Base-by-base conservation (phyloP, 2,329 filamentous ascomycete genomes). In the Diaporthe capsici region DNA sequence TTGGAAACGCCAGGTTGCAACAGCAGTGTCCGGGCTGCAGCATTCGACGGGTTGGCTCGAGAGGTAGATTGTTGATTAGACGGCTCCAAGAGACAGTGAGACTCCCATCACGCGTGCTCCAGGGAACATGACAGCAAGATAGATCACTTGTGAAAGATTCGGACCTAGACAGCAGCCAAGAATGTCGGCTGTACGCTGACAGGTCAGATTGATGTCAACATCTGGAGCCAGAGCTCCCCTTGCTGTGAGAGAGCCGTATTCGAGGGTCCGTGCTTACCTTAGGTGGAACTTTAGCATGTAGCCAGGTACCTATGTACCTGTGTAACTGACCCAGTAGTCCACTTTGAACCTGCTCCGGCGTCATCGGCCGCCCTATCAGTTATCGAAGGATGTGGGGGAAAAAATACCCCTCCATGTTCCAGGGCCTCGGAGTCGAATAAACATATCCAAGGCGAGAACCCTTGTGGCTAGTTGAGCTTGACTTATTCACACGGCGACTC, bases 1-100 rank as follows among this genome's bases (percentile, higher is more conserved):
- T 31, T n/a, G 34, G 37, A 75, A 49, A 60, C 53, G 73, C 57
- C 67, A 72, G 67, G 47, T 75, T 75, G 67, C 57, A 65, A 63
- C 20, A 63, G n/a, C 17, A 25, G 47, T 34, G 20, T 4, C 12
- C 8, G 31, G 13, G 17, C 10, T 25, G 31, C 47, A 39, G 47
- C 31, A 17, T 5, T 34, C 22, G 63, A n/a, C 22, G 22, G 13
- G 37, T n/a, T 68, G 31, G 63, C 44, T 53, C 28, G 22, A 51
- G 15, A 20, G 17, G 28, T 31, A 17, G 7, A 13, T 17, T 34
- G 42, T 22, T 5, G 37, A 47, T 8, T 42, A 31, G 42, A 34
- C 55, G 15, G n/a, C 15, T 58, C 53, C 20, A 51, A 37, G 10
- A 9, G 12, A 49, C 20, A 49, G 17, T 51, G 17, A 13, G 12